phyloP scores from a whole-genome alignment of 1,284 basidiomycete species.

The Phlebopus sp. region DNA sequence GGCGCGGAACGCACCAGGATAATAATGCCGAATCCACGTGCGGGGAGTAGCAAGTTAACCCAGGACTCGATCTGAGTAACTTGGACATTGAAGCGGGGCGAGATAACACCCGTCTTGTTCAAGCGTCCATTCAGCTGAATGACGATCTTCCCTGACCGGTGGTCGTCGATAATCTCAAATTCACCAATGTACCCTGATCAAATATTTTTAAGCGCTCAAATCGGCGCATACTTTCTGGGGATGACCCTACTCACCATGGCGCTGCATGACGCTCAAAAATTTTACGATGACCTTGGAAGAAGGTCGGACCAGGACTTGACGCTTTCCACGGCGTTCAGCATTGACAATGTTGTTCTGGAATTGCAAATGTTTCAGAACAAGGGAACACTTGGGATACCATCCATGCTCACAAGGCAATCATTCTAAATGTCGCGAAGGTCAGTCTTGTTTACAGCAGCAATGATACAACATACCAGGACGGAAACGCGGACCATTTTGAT shows the following conservation, averaged over 20 bases:
- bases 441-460: neutral
- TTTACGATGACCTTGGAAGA: slow-evolving; percentile 96
- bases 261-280: slow-evolving; percentile 96
- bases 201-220: slow-evolving; percentile 5
- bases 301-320: slow-evolving; percentile 93
- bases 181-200: slow-evolving; percentile 93
- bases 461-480: slow-evolving; percentile 53
- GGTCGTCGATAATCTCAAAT: slow-evolving; percentile 99
- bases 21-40: slow-evolving; percentile 95
- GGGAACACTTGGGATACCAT: neutral
- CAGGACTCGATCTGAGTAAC: slow-evolving; percentile 90
- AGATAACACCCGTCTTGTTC: slow-evolving; percentile 99
- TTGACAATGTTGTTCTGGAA: slow-evolving; percentile 93
- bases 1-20: slow-evolving; percentile 64
- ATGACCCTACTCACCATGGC: slow-evolving; percentile 75
- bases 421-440: slow-evolving; percentile 45
- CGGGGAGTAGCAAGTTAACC: slow-evolving; percentile 92
- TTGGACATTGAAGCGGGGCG: slow-evolving; percentile 96
- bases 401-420: slow-evolving; percentile 67
- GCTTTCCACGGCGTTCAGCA: slow-evolving; percentile 96
- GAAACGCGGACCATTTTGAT: slow-evolving; percentile 80
- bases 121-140: slow-evolving; percentile 97
- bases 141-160: slow-evolving; percentile 98
- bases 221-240: neutral
- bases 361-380: slow-evolving; percentile 3